Evolutionary conservation across 495 filamentous ascomycete genomes (phyloP), one percentile per base, ranked within the genome.

Genomic region (Aspergillus ellipticus): DNA sequence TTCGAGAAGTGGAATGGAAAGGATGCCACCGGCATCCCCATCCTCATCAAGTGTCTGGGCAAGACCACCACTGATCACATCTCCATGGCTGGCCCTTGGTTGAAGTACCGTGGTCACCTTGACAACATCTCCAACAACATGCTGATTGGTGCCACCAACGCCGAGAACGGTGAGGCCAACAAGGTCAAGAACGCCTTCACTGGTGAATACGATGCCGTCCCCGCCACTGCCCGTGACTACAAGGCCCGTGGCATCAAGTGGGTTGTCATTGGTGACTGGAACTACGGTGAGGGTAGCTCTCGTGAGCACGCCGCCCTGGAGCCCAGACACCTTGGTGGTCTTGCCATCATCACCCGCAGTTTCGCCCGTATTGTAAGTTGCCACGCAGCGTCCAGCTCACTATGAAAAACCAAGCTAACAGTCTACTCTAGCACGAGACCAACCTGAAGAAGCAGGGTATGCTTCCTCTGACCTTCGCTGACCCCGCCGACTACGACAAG

Each of bases 91-190:
- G 94, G 94, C 60, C 94, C 94, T 45, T 98, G 94, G 94, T 84
- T 98, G 75, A 98, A 98, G 83, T 98, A 98, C 85, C 91, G 95
- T 83, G 94, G 94, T 47, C 94, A 98, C 74, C 83, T 98, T 70
- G 95, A 98, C 83, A 98, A 98, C 84, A 97, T 98, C 81, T 97
- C 95, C 68, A 97, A 97, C 86, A 98, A 98, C 85, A 96, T 97
- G 92, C 78, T 98, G 74, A 97, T 98, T 66, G 95, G 95, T 79
- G 94, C 94, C 59, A 89, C 90, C 79, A 98, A 97, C 78, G 81
- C 83, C 57, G 93, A 87, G 62, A 98, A 97, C 76, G 91, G 88
- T 54, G 89, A 98, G 82, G 94, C 93, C 62, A 98, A 98, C 86
- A 97, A 93, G 82, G 81, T 98, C 74, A 89, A 91, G 83, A 97